Percentiles rank a stretch among this genome's conserved stretches.
phyloP scores from a whole-genome alignment of 768 basidiomycete genomes.

The Kondoa malvinella region DNA sequence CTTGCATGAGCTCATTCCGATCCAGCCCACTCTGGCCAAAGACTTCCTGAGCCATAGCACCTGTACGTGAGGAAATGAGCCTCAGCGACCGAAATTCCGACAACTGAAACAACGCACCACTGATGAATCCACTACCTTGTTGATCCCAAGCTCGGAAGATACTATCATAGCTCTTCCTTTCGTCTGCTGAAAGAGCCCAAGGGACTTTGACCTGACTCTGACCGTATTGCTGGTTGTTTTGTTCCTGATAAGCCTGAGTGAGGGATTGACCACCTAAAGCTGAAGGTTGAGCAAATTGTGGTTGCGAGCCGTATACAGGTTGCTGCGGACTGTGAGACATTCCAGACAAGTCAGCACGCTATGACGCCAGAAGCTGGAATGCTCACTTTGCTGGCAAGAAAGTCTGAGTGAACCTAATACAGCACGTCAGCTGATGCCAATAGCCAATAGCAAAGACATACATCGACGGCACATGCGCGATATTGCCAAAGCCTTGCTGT shows the following conservation, averaged over 20 bases:
- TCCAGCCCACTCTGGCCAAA: constrained; percentile 83
- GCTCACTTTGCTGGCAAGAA: constrained; percentile 7
- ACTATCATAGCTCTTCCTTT: constrained; percentile 91
- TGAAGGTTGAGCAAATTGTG: constrained; percentile 23
- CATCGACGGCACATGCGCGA: constrained; percentile 42
- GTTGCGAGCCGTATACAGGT: not conserved
- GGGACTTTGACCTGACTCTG: constrained; percentile 51
- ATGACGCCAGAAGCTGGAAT: not conserved
- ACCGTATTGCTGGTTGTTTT: constrained; percentile 58
- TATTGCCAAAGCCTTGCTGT: constrained; percentile 30
- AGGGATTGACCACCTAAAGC: constrained; percentile 52
- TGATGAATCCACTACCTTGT: constrained; percentile 60
- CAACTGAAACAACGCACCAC: not conserved
- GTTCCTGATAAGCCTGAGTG: constrained; percentile 72
- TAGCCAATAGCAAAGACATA: constrained; percentile 40
- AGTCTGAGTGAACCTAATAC: constrained; percentile 20
- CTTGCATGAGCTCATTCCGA: constrained; percentile 74
- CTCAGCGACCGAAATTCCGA: not conserved
- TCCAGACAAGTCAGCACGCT: constrained; percentile 9
- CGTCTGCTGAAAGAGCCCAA: constrained; percentile 70
- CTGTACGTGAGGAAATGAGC: constrained; percentile 32
- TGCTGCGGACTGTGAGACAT: constrained; percentile 17
- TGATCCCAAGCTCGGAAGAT: constrained; percentile 97
- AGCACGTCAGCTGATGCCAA: constrained; percentile 35
- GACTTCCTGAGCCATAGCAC: constrained; percentile 68